phyloP scores from a whole-genome alignment of 73 alveolate genomes.

The Paramecium octaurelia region DNA sequence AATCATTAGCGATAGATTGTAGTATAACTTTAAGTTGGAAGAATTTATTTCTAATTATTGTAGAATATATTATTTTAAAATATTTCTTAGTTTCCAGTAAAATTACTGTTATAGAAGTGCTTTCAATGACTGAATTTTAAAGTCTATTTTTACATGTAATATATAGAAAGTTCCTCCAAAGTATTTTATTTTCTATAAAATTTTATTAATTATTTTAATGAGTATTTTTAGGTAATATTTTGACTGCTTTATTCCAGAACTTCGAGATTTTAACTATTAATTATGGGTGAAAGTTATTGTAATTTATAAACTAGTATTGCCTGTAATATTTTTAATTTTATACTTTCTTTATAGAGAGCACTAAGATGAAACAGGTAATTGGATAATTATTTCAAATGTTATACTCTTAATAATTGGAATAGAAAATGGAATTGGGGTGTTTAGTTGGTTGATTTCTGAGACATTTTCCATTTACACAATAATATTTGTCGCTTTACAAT shows the following conservation, averaged over 20 bases:
- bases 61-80: too few species aligned
- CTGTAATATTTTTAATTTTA: background rate
- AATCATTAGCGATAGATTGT: too few species aligned
- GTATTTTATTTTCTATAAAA: background rate
- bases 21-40: too few species aligned
- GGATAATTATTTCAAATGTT: background rate
- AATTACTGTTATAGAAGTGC: too few species aligned
- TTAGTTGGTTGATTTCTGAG: background rate
- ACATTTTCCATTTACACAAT: background rate
- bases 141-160: background rate
- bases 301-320: background rate
- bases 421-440: background rate
- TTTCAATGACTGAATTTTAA: too few species aligned
- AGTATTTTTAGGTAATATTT: background rate
- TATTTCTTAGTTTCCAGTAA: too few species aligned
- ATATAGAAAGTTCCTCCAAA: background rate
- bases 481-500: background rate
- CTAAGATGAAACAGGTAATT: background rate
- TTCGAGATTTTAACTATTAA: background rate
- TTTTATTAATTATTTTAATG: background rate
- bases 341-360: background rate
- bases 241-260: background rate
- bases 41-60: too few species aligned
- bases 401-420: background rate
- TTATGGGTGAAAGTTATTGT: background rate